phyloP scores from a whole-genome alignment of 306 rosid genomes.

The Pterocarpus macrocarpus region DNA sequence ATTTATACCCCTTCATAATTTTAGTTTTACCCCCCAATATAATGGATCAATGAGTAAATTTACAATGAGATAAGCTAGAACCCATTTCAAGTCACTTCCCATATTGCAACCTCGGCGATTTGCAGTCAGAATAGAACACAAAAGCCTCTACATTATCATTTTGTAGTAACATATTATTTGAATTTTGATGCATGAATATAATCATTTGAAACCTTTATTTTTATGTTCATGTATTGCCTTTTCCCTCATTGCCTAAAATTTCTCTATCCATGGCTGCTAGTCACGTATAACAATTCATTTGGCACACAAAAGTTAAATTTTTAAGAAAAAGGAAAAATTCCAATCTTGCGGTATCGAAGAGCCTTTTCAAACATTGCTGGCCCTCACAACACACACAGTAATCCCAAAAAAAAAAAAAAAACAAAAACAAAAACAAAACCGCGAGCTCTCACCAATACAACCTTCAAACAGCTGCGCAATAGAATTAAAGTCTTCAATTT shows the following conservation, averaged over 20 bases:
- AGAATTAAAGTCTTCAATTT: neutral
- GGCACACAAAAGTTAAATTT: neutral
- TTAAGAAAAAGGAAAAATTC: neutral
- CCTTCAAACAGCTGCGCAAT: neutral
- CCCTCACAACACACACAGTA: neutral
- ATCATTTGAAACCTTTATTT: neutral
- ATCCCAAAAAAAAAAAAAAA: neutral
- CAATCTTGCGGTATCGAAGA: neutral
- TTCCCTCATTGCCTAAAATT: neutral
- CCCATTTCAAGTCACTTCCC: neutral
- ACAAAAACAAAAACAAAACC: neutral
- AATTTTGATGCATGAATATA: neutral
- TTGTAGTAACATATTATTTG: neutral
- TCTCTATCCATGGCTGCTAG: neutral
- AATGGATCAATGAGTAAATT: neutral
- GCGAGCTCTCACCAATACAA: neutral
- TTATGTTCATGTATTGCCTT: neutral
- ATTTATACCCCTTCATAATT: neutral
- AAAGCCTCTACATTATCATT: neutral
- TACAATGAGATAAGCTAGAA: neutral
- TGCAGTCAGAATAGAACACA: neutral
- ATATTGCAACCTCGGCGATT: neutral
- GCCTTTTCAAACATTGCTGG: neutral
- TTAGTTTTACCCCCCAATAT: neutral
- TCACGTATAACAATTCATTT: neutral